Conservation (phyloP, 2,329 filamentous ascomycete species). For the Sarocladiaceae sp. region DNA sequence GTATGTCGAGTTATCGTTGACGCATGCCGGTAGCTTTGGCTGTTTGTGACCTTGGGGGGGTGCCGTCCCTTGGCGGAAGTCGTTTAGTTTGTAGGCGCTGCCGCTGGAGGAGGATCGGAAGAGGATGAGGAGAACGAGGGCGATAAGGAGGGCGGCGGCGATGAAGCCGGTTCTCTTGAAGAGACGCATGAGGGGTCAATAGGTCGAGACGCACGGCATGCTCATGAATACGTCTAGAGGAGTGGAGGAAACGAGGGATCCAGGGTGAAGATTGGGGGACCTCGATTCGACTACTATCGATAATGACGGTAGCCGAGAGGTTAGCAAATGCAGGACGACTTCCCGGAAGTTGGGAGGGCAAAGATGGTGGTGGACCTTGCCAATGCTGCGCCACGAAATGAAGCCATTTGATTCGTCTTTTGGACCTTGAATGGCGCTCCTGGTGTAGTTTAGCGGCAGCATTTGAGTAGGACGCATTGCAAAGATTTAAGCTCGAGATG, state of each 20-base stretch:
- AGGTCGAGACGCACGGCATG: neutral
- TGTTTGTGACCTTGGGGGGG: neutral
- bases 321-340: too few relatives aligned
- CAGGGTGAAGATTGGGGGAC: neutral
- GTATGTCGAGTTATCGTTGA: neutral
- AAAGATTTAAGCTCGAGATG: too few relatives aligned
- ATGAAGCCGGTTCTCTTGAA: slow-evolving; percentile 7
- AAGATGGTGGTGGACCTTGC: too few relatives aligned
- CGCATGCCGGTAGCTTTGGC: neutral
- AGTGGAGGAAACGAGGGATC: neutral
- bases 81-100: slow-evolving; percentile 4
- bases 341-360: too few relatives aligned
- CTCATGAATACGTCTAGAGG: neutral
- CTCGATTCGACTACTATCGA: neutral
- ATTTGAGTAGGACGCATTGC: too few relatives aligned
- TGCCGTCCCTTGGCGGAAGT: neutral
- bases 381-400: too few relatives aligned
- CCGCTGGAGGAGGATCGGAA: too few relatives aligned
- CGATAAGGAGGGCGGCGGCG: slow-evolving; percentile 1
- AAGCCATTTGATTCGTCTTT: too few relatives aligned
- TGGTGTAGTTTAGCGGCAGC: too few relatives aligned
- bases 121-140: neutral
- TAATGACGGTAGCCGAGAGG: neutral
- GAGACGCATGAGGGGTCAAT: slow-evolving; percentile 7
- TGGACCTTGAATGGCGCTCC: too few relatives aligned